A percentile compares a stretch with the other conserved stretches of the same genome.
phyloP scores from a whole-genome alignment of 306 rosid species.

The Trichosanthes truncata region DNA sequence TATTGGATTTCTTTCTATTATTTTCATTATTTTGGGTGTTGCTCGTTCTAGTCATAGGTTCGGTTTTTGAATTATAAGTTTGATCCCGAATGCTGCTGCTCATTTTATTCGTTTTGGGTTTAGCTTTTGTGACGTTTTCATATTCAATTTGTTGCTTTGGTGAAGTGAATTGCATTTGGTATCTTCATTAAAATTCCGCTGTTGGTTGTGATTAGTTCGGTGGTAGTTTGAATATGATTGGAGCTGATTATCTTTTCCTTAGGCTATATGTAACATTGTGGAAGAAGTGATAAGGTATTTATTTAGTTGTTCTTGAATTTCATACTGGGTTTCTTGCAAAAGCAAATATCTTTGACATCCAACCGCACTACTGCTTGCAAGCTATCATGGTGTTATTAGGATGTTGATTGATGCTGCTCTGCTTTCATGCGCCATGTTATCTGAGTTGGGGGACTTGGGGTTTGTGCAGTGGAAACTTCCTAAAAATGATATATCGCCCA shows the following conservation, averaged over 20 bases:
- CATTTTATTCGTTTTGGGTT: neutral
- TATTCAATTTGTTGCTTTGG: neutral
- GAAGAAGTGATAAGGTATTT: neutral
- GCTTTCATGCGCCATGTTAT: neutral
- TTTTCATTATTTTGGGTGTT: neutral
- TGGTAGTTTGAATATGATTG: neutral
- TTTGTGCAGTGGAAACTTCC: neutral
- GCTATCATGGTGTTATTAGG: neutral
- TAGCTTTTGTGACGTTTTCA: neutral
- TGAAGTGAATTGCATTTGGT: neutral
- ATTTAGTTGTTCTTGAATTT: neutral
- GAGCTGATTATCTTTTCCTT: neutral
- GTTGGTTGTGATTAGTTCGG: neutral
- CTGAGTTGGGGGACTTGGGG: neutral
- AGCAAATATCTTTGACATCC: neutral
- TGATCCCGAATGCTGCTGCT: neutral
- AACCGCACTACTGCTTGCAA: neutral
- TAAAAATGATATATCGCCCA: neutral
- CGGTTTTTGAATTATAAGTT: neutral
- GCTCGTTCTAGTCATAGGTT: neutral
- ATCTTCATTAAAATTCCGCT: neutral
- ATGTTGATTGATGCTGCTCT: neutral
- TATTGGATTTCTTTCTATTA: conserved; percentile 5
- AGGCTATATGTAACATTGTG: neutral
- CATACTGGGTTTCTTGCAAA: neutral